Conservation (phyloP, 2,329 filamentous ascomycete genomes). For the Fusarium guadeloupense region DNA sequence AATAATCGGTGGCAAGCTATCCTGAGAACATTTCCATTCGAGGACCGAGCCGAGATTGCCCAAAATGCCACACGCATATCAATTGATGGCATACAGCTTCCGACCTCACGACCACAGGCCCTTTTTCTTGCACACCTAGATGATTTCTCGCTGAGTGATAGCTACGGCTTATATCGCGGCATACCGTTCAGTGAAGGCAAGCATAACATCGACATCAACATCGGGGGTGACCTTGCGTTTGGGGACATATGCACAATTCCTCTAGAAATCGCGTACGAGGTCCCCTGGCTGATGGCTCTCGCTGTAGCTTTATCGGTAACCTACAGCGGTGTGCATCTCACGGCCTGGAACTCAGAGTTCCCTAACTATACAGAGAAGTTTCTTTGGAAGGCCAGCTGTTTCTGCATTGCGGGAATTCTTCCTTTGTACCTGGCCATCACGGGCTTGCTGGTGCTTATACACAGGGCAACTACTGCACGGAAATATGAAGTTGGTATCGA, state of each 20-base stretch:
- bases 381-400: background rate
- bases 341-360: background rate
- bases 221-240: background rate
- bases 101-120: background rate
- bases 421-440: background rate
- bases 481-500: too few relatives aligned
- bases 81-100: too few relatives aligned
- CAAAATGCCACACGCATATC: too few relatives aligned
- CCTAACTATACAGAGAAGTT: background rate
- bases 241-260: background rate
- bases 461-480: too few relatives aligned
- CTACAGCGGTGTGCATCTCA: background rate
- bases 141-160: background rate
- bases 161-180: background rate
- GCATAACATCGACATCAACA: background rate
- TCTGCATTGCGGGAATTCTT: background rate
- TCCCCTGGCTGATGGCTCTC: background rate
- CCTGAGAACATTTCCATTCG: background rate
- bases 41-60: background rate
- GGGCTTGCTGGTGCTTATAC: too few relatives aligned
- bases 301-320: background rate
- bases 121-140: background rate
- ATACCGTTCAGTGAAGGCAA: conserved; percentile 2
- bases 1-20: background rate
- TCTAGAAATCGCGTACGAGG: rapidly evolving